Evolutionary conservation across 768 basidiomycete genomes (phyloP), one percentile per base, ranked within the genome.

Genomic region (Pleurotus djamor): DNA sequence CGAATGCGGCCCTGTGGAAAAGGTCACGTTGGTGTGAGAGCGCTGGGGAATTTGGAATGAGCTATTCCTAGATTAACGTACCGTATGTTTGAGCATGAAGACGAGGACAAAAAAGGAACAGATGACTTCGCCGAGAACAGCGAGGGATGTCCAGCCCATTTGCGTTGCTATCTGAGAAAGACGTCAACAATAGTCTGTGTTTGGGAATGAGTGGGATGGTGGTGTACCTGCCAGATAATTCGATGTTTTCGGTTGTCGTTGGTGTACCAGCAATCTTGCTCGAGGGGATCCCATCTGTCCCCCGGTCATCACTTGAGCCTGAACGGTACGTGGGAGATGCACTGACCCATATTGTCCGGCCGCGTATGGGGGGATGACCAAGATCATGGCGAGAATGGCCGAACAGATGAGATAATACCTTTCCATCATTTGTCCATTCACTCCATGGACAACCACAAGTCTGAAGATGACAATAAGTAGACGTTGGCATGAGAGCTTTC

Each of bases 281-380:
- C 65, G 16, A 67, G 59, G 4, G 65, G 65, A 48, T 67, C 63
- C 66, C 66, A 67, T 2, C 66, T 67, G 45, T 12, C 21, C 3
- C 21, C 3, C 21, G 21, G 21, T 28, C 3, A 28, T 28, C 21
- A 28, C 3, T 3, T 3, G 21, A 28, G 21, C 21, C 1, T 28
- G 21, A 3, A 28, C 21, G 10, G 44, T 37, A 5, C 21, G 43
- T 16, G n/a, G 14, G 5, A 33, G 34, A 28, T 21, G 21, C 67
- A 28, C 21, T 13, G 16, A 64, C 67, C 67, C 67, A 34, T 68
- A 68, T 49, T 66, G 65, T 2, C 61, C 56, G 9, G 60, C 56
- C 10, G 67, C 67, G 47, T 68, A 68, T 5, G 67, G 62, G 0
- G 67, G 65, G 6, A 68, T 51, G 10, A 60, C 28, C 2, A 65